phyloP scores from a whole-genome alignment of 495 filamentous ascomycete genomes.

The Podospora tetraspora region DNA sequence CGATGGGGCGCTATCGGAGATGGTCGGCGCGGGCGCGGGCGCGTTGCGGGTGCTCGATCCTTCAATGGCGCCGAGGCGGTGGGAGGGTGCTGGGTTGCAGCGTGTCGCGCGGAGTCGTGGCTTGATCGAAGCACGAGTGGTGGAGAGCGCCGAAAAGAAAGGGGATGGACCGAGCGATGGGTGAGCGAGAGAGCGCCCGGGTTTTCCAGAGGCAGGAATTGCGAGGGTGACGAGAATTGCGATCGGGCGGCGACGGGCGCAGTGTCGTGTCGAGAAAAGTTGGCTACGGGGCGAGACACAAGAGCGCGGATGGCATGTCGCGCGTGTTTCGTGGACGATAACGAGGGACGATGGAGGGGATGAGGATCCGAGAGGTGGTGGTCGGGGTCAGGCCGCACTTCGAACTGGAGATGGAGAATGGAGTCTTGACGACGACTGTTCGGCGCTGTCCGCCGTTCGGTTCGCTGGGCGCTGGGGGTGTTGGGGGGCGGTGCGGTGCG shows the following conservation, averaged over 20 bases:
- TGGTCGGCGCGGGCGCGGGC: conserved; percentile 16
- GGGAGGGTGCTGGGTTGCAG: not conserved
- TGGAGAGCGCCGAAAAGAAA: conserved; percentile 17
- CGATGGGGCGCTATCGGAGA: not conserved
- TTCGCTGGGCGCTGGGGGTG: no score
- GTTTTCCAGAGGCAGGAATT: not conserved
- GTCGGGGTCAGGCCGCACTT: no score
- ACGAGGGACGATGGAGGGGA: not conserved
- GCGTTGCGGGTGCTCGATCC: conserved; percentile 7
- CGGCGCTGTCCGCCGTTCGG: no score
- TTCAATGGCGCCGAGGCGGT: not conserved
- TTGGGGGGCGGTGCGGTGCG: no score
- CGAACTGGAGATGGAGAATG: not conserved
- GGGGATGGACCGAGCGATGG: conserved; percentile 8
- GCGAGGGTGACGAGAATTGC: conserved; percentile 9
- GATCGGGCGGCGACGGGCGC: conserved; percentile 3
- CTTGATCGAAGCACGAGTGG: not conserved
- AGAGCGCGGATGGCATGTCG: not conserved
- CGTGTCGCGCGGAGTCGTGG: not conserved
- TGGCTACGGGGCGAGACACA: not conserved
- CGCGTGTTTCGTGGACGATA: not conserved
- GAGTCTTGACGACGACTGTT: not conserved
- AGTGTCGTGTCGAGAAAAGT: not conserved
- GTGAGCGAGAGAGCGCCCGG: conserved; percentile 18
- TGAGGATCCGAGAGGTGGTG: not conserved